A percentile compares a stretch with the other conserved stretches of the same genome.
phyloP scores from a whole-genome alignment of 306 rosid species.

The Prunus mira region DNA sequence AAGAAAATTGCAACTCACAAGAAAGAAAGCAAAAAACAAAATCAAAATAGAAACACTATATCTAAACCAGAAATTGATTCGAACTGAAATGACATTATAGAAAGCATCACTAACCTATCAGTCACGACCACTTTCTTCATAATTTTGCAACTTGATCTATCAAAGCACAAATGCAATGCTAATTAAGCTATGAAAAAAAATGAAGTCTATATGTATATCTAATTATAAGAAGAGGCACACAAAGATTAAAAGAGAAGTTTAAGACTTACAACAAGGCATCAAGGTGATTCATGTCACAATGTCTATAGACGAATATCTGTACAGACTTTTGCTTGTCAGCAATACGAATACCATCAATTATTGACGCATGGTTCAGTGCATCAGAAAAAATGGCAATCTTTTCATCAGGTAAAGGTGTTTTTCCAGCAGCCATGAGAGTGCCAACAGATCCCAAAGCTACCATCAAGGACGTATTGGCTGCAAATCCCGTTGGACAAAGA shows the following conservation, averaged over 20 bases:
- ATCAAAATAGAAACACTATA: not conserved
- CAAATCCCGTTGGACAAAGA: slow-evolving; percentile 98
- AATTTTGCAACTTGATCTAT: slow-evolving; percentile 69
- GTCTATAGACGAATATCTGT: slow-evolving; percentile 71
- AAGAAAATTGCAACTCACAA: not conserved
- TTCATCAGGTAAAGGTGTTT: slow-evolving; percentile 51
- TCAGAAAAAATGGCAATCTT: slow-evolving; percentile 86
- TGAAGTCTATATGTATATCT: not conserved
- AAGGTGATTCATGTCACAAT: slow-evolving; percentile 93
- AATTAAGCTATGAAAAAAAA: not conserved
- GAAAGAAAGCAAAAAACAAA: not conserved
- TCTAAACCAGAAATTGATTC: slow-evolving; percentile 1
- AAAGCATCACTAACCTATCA: slow-evolving; percentile 59
- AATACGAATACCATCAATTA: slow-evolving; percentile 90
- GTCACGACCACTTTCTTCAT: slow-evolving; percentile 86
- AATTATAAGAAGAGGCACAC: slow-evolving; percentile 3
- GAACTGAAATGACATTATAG: not conserved
- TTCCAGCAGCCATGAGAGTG: slow-evolving; percentile 61
- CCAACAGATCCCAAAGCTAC: slow-evolving; percentile 76
- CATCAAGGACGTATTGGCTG: slow-evolving; percentile 97
- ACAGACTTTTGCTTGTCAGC: slow-evolving; percentile 70
- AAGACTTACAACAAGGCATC: slow-evolving; percentile 68
- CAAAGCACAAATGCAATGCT: slow-evolving; percentile 24
- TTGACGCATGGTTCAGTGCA: slow-evolving; percentile 88
- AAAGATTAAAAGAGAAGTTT: slow-evolving; percentile 14